phyloP scores from a whole-genome alignment of 306 rosid species.

The Begonia masoniana region DNA sequence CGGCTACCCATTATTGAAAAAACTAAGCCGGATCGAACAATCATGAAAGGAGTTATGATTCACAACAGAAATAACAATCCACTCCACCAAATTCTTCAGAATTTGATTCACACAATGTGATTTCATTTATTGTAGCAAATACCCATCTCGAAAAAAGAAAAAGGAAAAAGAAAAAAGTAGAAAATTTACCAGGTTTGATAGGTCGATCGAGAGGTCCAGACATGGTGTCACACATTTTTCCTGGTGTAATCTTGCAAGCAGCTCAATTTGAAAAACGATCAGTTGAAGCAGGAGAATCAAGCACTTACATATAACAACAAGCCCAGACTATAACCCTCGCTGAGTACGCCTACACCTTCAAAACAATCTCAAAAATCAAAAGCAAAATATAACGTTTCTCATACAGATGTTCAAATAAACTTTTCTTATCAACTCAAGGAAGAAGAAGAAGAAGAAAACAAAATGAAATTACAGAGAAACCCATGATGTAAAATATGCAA shows the following conservation, averaged over 20 bases:
- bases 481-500: neutral
- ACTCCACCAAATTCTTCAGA: too few relatives aligned
- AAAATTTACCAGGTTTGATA: conserved; percentile 26
- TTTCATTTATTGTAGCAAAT: too few relatives aligned
- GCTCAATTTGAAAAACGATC: conserved; percentile 18
- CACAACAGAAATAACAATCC: too few relatives aligned
- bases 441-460: neutral
- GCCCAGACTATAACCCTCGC: conserved; percentile 21
- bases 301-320: conserved; percentile 24
- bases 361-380: conserved; percentile 11
- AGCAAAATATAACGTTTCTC: neutral
- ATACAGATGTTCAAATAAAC: neutral
- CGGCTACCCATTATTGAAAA: too few relatives aligned
- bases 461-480: neutral
- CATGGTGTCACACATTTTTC: conserved; percentile 62
- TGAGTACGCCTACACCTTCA: conserved; percentile 23
- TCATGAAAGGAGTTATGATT: too few relatives aligned
- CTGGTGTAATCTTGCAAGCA: conserved; percentile 16
- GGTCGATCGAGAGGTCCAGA: conserved; percentile 34
- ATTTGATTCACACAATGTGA: too few relatives aligned
- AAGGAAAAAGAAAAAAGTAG: neutral
- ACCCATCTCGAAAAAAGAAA: too few relatives aligned
- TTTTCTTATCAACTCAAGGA: neutral
- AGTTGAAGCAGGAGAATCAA: conserved; percentile 30
- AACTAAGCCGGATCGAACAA: too few relatives aligned